Evolutionary conservation across 108 stramenopile species (phyloP).

Genomic region (Seminavis robusta): DNA sequence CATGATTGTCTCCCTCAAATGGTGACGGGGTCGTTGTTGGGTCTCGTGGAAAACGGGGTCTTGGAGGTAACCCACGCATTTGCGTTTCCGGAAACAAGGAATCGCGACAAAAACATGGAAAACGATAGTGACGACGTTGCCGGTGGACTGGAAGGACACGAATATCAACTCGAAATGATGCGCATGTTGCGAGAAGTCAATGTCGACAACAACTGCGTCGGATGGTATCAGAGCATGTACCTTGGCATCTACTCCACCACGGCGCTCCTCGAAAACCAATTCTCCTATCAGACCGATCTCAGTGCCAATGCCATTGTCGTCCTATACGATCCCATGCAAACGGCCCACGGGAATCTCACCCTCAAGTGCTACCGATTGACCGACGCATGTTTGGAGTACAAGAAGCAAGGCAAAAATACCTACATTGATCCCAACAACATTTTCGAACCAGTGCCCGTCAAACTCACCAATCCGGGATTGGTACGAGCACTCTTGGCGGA

Average conservation of each 20-base stretch:
- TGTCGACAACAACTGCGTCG: conserved; percentile 98
- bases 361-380: conserved; percentile 93
- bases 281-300: conserved; percentile 92
- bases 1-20: conserved; percentile 90
- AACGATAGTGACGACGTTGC: conserved; percentile 57
- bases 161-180: conserved; percentile 98
- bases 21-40: conserved; percentile 94
- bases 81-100: conserved; percentile 72
- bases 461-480: conserved; percentile 84
- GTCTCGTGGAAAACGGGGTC: conserved; percentile 69
- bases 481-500: conserved; percentile 76
- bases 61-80: conserved; percentile 94
- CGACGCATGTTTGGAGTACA: conserved; percentile 78
- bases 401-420: conserved; percentile 50
- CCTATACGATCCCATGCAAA: conserved; percentile 96
- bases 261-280: conserved; percentile 87
- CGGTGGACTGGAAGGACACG: conserved; percentile 70
- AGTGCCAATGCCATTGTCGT: conserved; percentile 93
- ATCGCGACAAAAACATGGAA: conserved; percentile 44
- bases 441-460: conserved; percentile 92
- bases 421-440: conserved; percentile 82
- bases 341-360: conserved; percentile 82
- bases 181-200: conserved; percentile 97
- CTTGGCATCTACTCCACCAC: conserved; percentile 92
- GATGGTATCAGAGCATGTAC: conserved; percentile 99